Evolutionary conservation across 1,139 yeast genomes (phyloP), one percentile per base, ranked within the genome.

Genomic region (Geotrichum klebahnii): DNA sequence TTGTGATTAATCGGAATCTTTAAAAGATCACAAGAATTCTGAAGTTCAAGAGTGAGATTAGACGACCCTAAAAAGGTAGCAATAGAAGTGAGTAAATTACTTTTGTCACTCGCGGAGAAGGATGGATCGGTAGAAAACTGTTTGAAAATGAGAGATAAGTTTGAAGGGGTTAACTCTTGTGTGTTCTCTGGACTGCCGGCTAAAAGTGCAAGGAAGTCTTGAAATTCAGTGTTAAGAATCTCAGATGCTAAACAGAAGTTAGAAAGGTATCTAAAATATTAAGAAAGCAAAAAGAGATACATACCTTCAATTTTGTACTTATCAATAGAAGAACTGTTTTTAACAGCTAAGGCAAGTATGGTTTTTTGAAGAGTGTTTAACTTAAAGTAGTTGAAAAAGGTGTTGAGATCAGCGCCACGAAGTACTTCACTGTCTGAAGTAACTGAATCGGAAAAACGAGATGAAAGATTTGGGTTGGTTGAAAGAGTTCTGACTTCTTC

Each of bases 361-460:
- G 53, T 50, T 45, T 49, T 52, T 41, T 56, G 62, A 24, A 54
- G 53, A 28, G 53, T 46, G 34, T 55, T 58, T 22, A 61, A 52
- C 8, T 52, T 52, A 31, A 61, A 54, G 37, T 44, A 47, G 19
- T 55, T 53, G 33, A 63, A 54, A 39, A 64, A 59, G 2, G 55
- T 42, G 1, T 51, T 52, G 17, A 55, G 49, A 34, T 56, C 55
- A 23, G 53, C 60, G 9, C 60, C 58, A 53, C 60, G 60, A 65
- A 50, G 66, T 51, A 36, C 66, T 62, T 53, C 70, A 52, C 35
- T 60, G 53, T 40, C 55, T n/a, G 55, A 60, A 53, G 51, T 48
- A 56, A 59, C 48, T 54, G 62, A 47, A 52, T 59, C 55, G 53
- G 67, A 54, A 57, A 67, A 55, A 54, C 59, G 29, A 59, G 52